Conservation (phyloP, 345 rosid species). For the Microthlaspi erraticum region DNA sequence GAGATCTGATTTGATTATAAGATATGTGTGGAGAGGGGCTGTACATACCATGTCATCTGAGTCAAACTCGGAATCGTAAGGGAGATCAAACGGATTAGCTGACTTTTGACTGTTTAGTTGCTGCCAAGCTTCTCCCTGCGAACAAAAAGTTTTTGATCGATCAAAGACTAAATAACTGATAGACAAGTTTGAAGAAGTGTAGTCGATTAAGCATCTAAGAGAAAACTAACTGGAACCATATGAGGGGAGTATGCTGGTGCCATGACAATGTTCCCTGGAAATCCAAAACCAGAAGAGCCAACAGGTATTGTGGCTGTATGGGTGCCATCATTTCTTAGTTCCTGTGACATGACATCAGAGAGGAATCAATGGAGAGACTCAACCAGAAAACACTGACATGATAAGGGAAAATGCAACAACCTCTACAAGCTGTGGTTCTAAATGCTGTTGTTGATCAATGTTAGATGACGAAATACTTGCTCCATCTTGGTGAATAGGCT, state of each 20-base stretch:
- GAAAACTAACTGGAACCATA: conserved; percentile 44
- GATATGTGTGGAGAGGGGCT: conserved; percentile 16
- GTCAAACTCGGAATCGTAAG: conserved; percentile 68
- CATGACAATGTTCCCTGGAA: conserved; percentile 41
- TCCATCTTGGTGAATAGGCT: conserved; percentile 48
- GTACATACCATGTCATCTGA: conserved; percentile 67
- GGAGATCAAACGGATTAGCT: conserved; percentile 92
- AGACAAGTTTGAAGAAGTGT: conserved; percentile 21
- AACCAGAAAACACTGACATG: conserved; percentile 15
- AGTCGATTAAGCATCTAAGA: conserved; percentile 11
- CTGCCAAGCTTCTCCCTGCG: conserved; percentile 57
- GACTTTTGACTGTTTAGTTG: conserved; percentile 57
- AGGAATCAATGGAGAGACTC: conserved; percentile 31
- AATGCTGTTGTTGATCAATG: conserved; percentile 53
- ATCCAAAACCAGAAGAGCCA: conserved; percentile 45
- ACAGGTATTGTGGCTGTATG: conserved; percentile 39
- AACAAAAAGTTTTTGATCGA: conserved; percentile 23
- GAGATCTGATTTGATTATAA: conserved; percentile 1
- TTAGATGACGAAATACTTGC: conserved; percentile 45
- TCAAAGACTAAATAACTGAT: conserved; percentile 9
- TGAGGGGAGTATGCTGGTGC: conserved; percentile 49
- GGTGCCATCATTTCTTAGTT: conserved; percentile 43
- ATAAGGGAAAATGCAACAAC: conserved; percentile 44
- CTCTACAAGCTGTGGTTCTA: conserved; percentile 51
- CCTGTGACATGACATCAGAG: conserved; percentile 48